Base-by-base conservation (phyloP, 1,284 basidiomycete genomes). In the Lentinula novae-zelandiae region DNA sequence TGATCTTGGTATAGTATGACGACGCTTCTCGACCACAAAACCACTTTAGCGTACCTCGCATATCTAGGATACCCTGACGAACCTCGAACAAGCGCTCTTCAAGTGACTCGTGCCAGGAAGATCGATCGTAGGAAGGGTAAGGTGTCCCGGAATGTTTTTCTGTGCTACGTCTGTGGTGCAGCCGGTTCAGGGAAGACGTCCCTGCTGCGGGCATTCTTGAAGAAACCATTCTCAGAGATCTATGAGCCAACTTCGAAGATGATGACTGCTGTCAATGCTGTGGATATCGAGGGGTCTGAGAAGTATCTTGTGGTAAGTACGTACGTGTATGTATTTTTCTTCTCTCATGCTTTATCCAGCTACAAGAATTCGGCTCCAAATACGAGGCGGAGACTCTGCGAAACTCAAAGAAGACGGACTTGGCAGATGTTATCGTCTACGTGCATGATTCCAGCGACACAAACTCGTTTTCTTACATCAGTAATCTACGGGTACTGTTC, bases 381-480 rank as follows among this genome's bases (percentile, higher is more conserved):
- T 95, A 97, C 71, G 96, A 98, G 75, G 84, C 91, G 0, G 96
- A 98, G 72, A 90, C 87, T 22, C 78, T 99, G 58, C 85, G 95
- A 62, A 95, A 91, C 72, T 83, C 88, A 36, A 95, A 94, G 76
- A 97, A 95, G 76, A 87, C 92, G 40, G 94, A 96, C 71, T 78
- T 92, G 58, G 94, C 94, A 27, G 96, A 98, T 75, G 92, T 98
- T 53, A 90, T 98, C 65, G 85, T 97, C 62, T 98, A 96, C 73
- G 94, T 98, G 42, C 91, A 98, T 73, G 96, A 99, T 75, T 97
- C 95, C 59, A 95, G 93, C 71, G 97, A 99, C 73, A 98, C 97
- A 31, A 98, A 98, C 74, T 98, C 95, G 10, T 99, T 99, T 73
- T 96, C 93, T 54, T 98, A 99, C 76, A 95, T 99, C 70, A 96